phyloP scores from a whole-genome alignment of 78 protist genomes.

The Ministeria vibrans region DNA sequence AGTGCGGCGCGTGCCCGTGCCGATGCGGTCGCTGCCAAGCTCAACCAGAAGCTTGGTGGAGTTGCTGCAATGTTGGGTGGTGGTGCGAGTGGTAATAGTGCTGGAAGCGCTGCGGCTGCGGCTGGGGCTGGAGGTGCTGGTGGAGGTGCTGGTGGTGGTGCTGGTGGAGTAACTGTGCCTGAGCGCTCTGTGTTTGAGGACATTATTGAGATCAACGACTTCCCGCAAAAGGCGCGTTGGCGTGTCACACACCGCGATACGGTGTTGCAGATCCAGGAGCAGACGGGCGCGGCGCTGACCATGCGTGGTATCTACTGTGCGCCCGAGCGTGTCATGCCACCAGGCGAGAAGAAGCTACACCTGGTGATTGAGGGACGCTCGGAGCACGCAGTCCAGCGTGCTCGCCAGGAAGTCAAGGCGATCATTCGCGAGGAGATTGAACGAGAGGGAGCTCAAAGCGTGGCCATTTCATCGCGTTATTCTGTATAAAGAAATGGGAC shows the following conservation, averaged over 20 bases:
- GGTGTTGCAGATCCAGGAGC: neutral
- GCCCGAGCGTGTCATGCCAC: neutral
- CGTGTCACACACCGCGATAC: slow-evolving; percentile 19
- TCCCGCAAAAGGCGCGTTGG: slow-evolving; percentile 35
- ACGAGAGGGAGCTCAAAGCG: neutral
- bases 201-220: slow-evolving; percentile 34
- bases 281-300: slow-evolving; percentile 15
- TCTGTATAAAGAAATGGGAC: neutral
- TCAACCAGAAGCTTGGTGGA: neutral
- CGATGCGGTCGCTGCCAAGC: slow-evolving; percentile 12
- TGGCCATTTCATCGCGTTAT: neutral
- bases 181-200: too few species aligned
- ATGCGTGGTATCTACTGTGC: slow-evolving; percentile 3
- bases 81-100: too few species aligned
- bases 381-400: neutral
- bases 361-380: neutral
- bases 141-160: neutral
- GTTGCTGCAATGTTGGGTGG: too few species aligned
- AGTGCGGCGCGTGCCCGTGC: neutral
- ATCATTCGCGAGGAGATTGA: slow-evolving; percentile 3
- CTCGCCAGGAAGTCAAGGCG: slow-evolving; percentile 6
- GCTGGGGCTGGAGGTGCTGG: neutral
- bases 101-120: neutral
- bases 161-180: too few species aligned
- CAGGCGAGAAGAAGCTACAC: slow-evolving; percentile 1